A percentile compares a stretch with the other conserved stretches of the same genome.
Evolutionary conservation across 192 early-diverging fungal species (phyloP).

Genomic region (Gamsiella multidivaricata): DNA sequence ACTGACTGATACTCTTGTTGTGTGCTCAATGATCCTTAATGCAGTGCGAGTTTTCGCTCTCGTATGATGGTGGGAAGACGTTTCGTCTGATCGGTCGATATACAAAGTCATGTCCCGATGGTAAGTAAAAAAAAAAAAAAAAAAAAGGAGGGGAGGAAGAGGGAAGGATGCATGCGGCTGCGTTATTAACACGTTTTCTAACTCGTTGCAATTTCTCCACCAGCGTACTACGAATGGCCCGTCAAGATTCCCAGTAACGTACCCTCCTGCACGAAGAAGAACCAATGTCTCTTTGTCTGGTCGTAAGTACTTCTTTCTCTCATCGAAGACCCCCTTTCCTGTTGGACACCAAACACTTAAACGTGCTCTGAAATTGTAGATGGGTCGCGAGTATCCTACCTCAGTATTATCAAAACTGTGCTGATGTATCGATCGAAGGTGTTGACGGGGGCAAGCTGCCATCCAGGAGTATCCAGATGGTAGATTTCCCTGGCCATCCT

Average conservation of each 20-base stretch:
- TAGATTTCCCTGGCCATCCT: not conserved
- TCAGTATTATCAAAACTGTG: conserved; percentile 82
- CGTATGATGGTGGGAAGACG: conserved; percentile 69
- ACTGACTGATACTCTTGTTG: too few relatives aligned
- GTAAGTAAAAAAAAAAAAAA: not conserved
- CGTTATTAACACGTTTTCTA: not conserved
- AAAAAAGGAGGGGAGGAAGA: too few relatives aligned
- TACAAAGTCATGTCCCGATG: conserved; percentile 44
- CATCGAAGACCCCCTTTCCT: too few relatives aligned
- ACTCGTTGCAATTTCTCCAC: not conserved
- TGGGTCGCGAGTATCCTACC: conserved; percentile 70
- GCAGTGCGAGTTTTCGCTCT: conserved; percentile 74
- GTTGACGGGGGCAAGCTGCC: conserved; percentile 28
- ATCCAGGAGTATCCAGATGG: conserved; percentile 15
- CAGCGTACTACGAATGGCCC: conserved; percentile 45
- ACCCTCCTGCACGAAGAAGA: conserved; percentile 41
- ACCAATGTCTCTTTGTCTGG: conserved; percentile 62
- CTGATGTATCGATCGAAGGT: conserved; percentile 69
- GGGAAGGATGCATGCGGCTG: too few relatives aligned
- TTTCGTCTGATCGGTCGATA: conserved; percentile 47
- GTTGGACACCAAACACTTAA: too few relatives aligned
- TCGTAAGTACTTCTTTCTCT: conserved; percentile 23
- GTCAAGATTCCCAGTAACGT: conserved; percentile 54
- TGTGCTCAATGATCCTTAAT: too few relatives aligned
- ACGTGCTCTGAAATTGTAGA: too few relatives aligned